Percentiles rank a stretch among this genome's conserved stretches.
phyloP scores from a whole-genome alignment of 495 filamentous ascomycete genomes.

The Hamigera avellanea region DNA sequence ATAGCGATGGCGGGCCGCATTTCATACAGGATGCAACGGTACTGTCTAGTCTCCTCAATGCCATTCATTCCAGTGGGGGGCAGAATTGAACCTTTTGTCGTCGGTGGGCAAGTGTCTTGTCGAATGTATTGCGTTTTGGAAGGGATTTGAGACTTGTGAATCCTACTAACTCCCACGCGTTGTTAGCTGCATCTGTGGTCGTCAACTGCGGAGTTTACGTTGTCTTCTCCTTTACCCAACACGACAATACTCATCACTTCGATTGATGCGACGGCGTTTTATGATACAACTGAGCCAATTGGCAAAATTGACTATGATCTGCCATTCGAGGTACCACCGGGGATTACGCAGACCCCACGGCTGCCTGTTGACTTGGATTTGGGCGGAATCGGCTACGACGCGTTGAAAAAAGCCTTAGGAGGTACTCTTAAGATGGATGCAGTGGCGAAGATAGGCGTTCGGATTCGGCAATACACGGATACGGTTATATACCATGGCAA shows the following conservation, averaged over 20 bases:
- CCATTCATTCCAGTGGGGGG: conserved; percentile 5
- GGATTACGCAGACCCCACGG: conserved; percentile 53
- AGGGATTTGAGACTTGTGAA: neutral
- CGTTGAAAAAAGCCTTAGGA: conserved; percentile 72
- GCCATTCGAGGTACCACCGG: conserved; percentile 70
- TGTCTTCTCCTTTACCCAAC: conserved; percentile 63
- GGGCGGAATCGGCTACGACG: conserved; percentile 70
- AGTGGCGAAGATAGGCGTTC: conserved; percentile 57
- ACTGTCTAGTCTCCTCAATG: conserved; percentile 17
- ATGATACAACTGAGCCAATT: conserved; percentile 65
- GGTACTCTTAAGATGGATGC: conserved; percentile 69
- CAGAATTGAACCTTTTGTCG: too few species aligned
- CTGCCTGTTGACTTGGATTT: conserved; percentile 73
- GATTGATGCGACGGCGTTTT: conserved; percentile 75
- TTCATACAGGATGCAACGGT: conserved; percentile 83
- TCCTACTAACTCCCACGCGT: too few species aligned
- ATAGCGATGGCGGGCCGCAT: conserved; percentile 26
- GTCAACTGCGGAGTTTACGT: conserved; percentile 73
- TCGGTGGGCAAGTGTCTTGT: neutral
- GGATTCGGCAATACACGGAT: conserved; percentile 61
- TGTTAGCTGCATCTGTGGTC: conserved; percentile 69
- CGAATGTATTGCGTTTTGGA: conserved; percentile 1
- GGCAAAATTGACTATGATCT: conserved; percentile 63
- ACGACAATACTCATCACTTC: conserved; percentile 62
- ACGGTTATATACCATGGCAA: conserved; percentile 56